Conservation (phyloP, 192 early-diverging fungal genomes). For the Phycomyces nitens region DNA sequence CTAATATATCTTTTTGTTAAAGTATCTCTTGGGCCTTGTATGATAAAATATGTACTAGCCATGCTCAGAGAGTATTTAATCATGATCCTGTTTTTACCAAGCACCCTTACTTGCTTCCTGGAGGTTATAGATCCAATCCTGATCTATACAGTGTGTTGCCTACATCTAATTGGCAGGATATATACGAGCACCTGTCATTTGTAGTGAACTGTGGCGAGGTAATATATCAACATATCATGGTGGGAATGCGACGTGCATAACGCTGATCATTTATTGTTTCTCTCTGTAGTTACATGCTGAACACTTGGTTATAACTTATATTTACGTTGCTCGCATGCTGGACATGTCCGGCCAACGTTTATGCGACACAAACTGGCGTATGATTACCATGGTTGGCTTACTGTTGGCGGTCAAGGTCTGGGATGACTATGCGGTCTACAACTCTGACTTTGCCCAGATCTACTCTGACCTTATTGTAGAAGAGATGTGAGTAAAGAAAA, state of each 20-base stretch:
- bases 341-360: conserved; percentile 53
- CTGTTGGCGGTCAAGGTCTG: conserved; percentile 82
- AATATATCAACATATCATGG: conserved; percentile 6
- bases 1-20: too few species aligned
- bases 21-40: conserved; percentile 6
- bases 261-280: background rate
- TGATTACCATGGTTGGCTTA: conserved; percentile 54
- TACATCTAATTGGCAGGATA: conserved; percentile 24
- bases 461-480: conserved; percentile 68
- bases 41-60: conserved; percentile 10
- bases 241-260: background rate
- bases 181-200: conserved; percentile 31
- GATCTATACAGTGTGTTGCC: conserved; percentile 8
- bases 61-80: conserved; percentile 1
- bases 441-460: conserved; percentile 74
- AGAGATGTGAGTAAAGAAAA: conserved; percentile 50
- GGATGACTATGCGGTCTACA: conserved; percentile 87
- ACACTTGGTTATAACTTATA: conserved; percentile 32
- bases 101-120: background rate
- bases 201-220: conserved; percentile 32
- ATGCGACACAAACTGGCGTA: conserved; percentile 50
- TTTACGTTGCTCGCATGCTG: conserved; percentile 73
- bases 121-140: background rate
- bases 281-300: conserved; percentile 25
- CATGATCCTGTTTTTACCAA: conserved; percentile 4